Conservation (phyloP, 306 rosid genomes). For the Rosa persica region DNA sequence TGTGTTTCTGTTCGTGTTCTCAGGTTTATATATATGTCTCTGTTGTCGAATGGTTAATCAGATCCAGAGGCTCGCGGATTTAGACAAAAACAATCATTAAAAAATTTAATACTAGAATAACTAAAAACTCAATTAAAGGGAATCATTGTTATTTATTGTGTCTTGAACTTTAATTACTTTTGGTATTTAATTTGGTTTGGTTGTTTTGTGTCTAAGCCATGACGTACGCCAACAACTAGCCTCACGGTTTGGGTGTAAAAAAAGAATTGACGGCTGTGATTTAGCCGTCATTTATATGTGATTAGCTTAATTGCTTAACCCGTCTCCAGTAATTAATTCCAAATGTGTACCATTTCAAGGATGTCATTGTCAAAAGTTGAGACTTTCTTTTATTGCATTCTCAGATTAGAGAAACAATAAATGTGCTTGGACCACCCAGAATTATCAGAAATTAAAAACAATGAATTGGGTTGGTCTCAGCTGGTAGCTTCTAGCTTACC, state of each 20-base stretch:
- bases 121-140: conserved; percentile 2
- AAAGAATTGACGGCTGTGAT: neutral
- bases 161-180: conserved; percentile 8
- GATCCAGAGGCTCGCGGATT: conserved; percentile 28
- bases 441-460: neutral
- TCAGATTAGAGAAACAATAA: neutral
- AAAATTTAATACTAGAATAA: neutral
- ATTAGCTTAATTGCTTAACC: neutral
- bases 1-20: conserved; percentile 24
- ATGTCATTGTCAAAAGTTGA: neutral
- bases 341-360: neutral
- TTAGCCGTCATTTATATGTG: conserved; percentile 3
- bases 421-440: neutral
- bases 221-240: neutral
- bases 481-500: neutral
- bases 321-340: neutral
- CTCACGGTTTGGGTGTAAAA: neutral
- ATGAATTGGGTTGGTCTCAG: conserved; percentile 8
- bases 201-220: conserved; percentile 4
- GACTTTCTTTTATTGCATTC: no score
- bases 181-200: neutral
- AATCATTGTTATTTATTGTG: conserved; percentile 19
- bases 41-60: conserved; percentile 21
- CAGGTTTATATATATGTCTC: neutral
- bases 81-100: conserved; percentile 22